Evolutionary conservation across 495 filamentous ascomycete genomes (phyloP).

Genomic region (Neohortaea acidophila): DNA sequence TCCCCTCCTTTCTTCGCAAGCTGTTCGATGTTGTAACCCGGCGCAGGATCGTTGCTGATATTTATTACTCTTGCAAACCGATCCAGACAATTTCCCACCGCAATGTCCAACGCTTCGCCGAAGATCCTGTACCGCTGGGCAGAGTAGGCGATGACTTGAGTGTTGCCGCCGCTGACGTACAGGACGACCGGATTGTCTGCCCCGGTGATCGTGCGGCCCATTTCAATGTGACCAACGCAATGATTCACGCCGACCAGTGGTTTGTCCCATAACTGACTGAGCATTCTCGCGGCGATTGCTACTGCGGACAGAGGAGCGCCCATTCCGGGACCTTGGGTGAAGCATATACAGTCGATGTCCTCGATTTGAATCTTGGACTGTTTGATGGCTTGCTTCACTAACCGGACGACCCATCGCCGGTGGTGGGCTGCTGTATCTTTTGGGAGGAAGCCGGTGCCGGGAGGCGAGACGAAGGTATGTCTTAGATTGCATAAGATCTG

Average conservation of each 20-base stretch:
- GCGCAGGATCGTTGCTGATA: constrained; percentile 90
- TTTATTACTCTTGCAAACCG: constrained; percentile 79
- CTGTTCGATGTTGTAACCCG: constrained; percentile 96
- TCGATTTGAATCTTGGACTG: constrained; percentile 45
- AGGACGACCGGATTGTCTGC: constrained; percentile 86
- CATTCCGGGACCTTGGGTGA: constrained; percentile 92
- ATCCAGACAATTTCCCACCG: constrained; percentile 93
- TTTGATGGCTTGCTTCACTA: constrained; percentile 61
- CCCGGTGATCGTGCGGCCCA: constrained; percentile 87
- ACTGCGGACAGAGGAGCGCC: constrained; percentile 84
- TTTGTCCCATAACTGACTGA: constrained; percentile 76
- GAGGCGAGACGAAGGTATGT: constrained; percentile 82
- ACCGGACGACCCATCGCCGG: constrained; percentile 62
- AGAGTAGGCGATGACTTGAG: constrained; percentile 94
- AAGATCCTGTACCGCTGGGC: constrained; percentile 92
- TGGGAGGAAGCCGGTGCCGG: constrained; percentile 86
- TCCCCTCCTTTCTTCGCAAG: constrained; percentile 66
- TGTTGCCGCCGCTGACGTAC: constrained; percentile 94
- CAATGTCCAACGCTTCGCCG: constrained; percentile 92
- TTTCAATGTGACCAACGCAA: constrained; percentile 95
- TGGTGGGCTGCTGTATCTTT: constrained; percentile 93
- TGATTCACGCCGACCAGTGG: constrained; percentile 86
- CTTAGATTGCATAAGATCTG: constrained; percentile 80
- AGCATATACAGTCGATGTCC: constrained; percentile 84
- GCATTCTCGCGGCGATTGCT: constrained; percentile 67